Conservation (phyloP, 345 rosid genomes). For the Salix caprea region DNA sequence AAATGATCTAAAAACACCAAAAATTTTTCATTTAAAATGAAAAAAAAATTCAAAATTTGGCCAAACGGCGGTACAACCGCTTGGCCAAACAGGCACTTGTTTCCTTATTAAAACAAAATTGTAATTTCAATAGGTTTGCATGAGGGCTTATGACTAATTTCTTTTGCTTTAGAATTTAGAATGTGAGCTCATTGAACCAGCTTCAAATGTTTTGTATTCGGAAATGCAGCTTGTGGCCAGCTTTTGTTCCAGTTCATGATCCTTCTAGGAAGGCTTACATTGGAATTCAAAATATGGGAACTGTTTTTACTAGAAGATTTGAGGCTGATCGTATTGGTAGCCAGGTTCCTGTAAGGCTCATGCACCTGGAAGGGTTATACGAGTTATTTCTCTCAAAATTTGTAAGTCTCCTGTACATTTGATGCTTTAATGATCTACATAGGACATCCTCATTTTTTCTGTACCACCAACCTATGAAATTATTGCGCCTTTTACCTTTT, state of each 20-base stretch:
- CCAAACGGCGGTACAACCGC: too few relatives aligned
- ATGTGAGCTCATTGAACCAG: conserved; percentile 6
- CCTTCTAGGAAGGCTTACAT: conserved; percentile 85
- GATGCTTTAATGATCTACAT: neutral
- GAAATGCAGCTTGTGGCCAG: conserved; percentile 81
- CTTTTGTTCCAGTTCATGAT: conserved; percentile 94
- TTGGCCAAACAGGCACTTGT: too few relatives aligned
- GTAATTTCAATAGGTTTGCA: neutral
- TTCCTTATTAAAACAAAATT: neutral
- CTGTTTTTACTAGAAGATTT: conserved; percentile 83
- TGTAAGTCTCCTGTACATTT: conserved; percentile 48
- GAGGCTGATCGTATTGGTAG: conserved; percentile 89
- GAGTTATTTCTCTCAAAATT: conserved; percentile 93
- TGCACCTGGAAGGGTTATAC: conserved; percentile 93
- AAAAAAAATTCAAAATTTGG: too few relatives aligned
- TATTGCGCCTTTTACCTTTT: neutral
- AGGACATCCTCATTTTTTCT: neutral
- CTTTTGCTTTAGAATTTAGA: neutral
- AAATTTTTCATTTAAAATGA: too few relatives aligned
- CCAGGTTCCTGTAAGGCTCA: conserved; percentile 90
- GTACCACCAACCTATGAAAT: neutral
- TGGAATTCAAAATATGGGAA: conserved; percentile 92
- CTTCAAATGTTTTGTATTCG: conserved; percentile 1
- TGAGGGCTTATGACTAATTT: neutral
- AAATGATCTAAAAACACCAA: too few relatives aligned